Evolutionary conservation across 495 filamentous ascomycete species (phyloP).

Genomic region (Ascobolus immersus): DNA sequence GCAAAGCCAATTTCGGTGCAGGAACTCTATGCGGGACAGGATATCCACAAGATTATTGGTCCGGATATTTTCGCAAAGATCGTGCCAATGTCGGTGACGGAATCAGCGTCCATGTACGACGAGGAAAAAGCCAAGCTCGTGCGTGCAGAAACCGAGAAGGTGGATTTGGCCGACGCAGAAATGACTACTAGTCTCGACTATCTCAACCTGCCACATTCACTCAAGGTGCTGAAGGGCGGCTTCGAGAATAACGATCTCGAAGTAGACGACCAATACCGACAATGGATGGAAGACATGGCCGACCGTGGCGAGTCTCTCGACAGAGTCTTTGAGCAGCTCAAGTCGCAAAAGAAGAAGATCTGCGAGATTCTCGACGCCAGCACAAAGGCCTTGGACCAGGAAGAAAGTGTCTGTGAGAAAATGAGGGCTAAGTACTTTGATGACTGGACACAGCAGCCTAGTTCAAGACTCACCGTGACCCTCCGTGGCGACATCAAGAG

Average conservation of each 20-base stretch:
- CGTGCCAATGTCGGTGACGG: conserved; percentile 84
- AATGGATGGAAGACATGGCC: conserved; percentile 78
- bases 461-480: conserved; percentile 62
- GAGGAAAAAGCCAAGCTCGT: conserved; percentile 95
- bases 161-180: conserved; percentile 73
- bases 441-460: conserved; percentile 95
- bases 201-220: conserved; percentile 60
- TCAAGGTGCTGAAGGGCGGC: conserved; percentile 79
- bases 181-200: conserved; percentile 92
- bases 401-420: conserved; percentile 95
- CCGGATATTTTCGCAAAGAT: conserved; percentile 95
- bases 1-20: conserved; percentile 96
- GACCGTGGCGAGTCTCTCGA: conserved; percentile 43
- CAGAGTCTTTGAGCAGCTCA: conserved; percentile 50
- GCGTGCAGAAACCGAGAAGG: conserved; percentile 75
- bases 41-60: conserved; percentile 87
- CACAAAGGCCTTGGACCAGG: conserved; percentile 72
- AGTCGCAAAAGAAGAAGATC: conserved; percentile 50
- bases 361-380: conserved; percentile 44
- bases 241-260: conserved; percentile 59
- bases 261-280: conserved; percentile 71
- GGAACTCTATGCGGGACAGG: conserved; percentile 87
- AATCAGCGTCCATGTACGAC: conserved; percentile 89
- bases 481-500: conserved; percentile 62
- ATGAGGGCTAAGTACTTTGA: conserved; percentile 93